A percentile compares a stretch with the other conserved stretches of the same genome.
Evolutionary conservation across 169 alveolate species (phyloP).

Genomic region (Plasmodium coatneyi): DNA sequence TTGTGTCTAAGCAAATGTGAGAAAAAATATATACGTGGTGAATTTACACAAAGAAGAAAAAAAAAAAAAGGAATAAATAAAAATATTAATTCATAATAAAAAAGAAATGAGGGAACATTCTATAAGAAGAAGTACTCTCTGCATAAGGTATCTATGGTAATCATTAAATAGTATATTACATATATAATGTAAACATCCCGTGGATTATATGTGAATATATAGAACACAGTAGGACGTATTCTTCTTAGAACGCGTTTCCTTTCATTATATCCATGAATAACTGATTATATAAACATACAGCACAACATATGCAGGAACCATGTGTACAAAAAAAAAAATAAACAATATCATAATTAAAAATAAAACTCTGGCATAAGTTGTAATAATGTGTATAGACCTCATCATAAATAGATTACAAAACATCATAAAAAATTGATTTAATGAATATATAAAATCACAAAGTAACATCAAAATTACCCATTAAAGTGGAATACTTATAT

Average conservation of each 20-base stretch:
- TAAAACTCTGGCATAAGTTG: no score
- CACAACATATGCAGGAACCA: not conserved
- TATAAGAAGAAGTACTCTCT: not conserved
- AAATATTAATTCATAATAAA: not conserved
- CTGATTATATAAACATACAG: no score
- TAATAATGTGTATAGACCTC: not conserved
- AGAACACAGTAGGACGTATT: not conserved
- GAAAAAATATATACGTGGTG: not conserved
- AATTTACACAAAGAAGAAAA: not conserved
- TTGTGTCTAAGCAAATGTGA: not conserved
- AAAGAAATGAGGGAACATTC: not conserved
- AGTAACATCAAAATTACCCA: not conserved
- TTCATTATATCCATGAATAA: not conserved
- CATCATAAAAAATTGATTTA: not conserved
- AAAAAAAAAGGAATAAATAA: not conserved
- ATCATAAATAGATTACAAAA: not conserved
- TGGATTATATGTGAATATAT: not conserved
- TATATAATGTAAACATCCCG: not conserved
- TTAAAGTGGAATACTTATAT: no score
- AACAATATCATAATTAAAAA: not conserved
- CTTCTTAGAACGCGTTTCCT: not conserved
- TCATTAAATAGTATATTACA: no score
- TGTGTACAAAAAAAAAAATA: no score
- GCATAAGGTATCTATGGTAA: not conserved
- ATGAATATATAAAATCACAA: not conserved